These are phyloP conservation scores for Stagonosporopsis cucurbitacearum DNA, from an alignment of 2,329 filamentous ascomycete genomes.

Conservation along the genomic window DNA sequence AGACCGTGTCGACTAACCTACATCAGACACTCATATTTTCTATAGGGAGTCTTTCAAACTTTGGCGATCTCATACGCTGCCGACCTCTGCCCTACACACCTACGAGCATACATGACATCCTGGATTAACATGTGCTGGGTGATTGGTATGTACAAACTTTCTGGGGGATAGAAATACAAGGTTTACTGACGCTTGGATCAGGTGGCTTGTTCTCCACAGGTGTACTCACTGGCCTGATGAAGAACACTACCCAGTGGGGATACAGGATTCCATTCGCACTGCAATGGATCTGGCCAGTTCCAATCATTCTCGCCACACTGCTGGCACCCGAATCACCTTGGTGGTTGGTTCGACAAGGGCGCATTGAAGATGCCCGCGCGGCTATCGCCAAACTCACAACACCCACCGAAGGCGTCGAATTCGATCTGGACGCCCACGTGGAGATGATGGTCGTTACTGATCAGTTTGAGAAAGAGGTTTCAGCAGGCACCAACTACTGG, in stretches of 20 bases:
- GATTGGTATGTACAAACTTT: conserved; percentile 52
- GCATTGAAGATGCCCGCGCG: conserved; percentile 67
- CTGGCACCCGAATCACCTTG: conserved; percentile 68
- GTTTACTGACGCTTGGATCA: neutral
- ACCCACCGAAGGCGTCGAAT: conserved; percentile 48
- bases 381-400: conserved; percentile 69
- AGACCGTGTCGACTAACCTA: neutral
- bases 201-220: conserved; percentile 68
- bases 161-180: neutral
- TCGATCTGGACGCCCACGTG: conserved; percentile 60
- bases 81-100: conserved; percentile 69
- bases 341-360: conserved; percentile 59
- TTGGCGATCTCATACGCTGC: conserved; percentile 34
- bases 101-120: conserved; percentile 62
- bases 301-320: conserved; percentile 68
- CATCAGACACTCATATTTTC: neutral
- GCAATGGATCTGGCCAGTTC: conserved; percentile 77
- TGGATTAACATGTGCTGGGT: conserved; percentile 79
- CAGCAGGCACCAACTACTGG: conserved; percentile 70
- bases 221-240: conserved; percentile 69
- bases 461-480: conserved; percentile 73
- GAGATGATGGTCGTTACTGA: conserved; percentile 91
- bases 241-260: conserved; percentile 68
- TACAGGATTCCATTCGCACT: conserved; percentile 69
- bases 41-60: conserved; percentile 24